phyloP scores from a whole-genome alignment of 1,139 yeast species.

The Pichia terricola region DNA sequence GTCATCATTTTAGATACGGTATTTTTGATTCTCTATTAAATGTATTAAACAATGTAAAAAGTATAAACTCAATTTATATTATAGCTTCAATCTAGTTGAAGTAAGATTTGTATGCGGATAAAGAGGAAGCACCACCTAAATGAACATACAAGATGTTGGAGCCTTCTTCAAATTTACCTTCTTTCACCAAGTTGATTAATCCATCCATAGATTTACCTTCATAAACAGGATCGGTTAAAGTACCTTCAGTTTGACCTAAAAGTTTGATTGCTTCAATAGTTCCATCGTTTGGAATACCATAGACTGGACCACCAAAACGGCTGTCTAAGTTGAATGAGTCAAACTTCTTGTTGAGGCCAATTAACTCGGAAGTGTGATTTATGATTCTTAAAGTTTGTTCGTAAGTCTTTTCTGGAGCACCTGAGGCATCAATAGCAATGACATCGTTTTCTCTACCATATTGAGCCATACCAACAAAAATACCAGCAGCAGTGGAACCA shows the following conservation, averaged over 20 bases:
- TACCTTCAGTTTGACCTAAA: slow-evolving; percentile 26
- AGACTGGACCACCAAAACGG: slow-evolving; percentile 25
- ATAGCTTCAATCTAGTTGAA: slow-evolving; percentile 7
- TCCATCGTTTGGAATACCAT: slow-evolving; percentile 27
- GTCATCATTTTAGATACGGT: no score
- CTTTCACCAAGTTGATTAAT: slow-evolving; percentile 20
- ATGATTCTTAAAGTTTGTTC: slow-evolving; percentile 26
- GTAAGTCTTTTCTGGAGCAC: slow-evolving; percentile 25
- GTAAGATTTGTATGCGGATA: slow-evolving; percentile 22
- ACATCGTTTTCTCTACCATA: slow-evolving; percentile 26
- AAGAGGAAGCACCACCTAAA: slow-evolving; percentile 26
- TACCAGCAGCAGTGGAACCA: slow-evolving; percentile 27
- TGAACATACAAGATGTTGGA: slow-evolving; percentile 24
- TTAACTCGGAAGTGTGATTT: slow-evolving; percentile 23
- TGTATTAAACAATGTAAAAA: neutral
- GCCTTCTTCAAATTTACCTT: slow-evolving; percentile 21
- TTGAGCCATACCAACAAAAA: slow-evolving; percentile 25
- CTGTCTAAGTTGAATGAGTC: slow-evolving; percentile 22
- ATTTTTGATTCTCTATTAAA: no score
- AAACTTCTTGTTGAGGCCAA: slow-evolving; percentile 20
- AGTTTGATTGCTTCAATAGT: slow-evolving; percentile 26
- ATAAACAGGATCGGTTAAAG: slow-evolving; percentile 26
- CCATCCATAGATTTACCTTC: slow-evolving; percentile 28
- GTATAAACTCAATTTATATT: no score
- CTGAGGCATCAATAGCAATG: slow-evolving; percentile 27